Evolutionary conservation across 805 yeast species (phyloP).

Genomic region (Saccharomyces mikatae): DNA sequence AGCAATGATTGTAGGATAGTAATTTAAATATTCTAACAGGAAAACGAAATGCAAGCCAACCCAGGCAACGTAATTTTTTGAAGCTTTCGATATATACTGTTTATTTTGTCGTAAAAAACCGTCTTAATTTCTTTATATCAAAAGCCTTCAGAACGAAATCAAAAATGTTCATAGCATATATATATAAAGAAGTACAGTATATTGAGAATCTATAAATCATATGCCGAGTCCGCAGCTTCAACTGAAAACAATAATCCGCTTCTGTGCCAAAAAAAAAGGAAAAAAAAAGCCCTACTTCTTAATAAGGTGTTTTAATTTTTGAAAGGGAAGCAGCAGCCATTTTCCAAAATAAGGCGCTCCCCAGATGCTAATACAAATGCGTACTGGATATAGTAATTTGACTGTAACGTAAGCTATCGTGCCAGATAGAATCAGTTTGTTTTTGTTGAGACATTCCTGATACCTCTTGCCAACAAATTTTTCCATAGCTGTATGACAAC

Average conservation of each 20-base stretch:
- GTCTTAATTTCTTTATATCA: background rate
- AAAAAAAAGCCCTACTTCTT: background rate
- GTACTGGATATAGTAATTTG: slow-evolving; percentile 36
- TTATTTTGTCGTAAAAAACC: background rate
- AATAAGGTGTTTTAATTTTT: background rate
- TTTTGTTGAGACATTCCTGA: slow-evolving; percentile 34
- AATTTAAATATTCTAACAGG: background rate
- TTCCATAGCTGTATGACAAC: slow-evolving; percentile 52
- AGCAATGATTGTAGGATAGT: background rate
- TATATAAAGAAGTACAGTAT: background rate
- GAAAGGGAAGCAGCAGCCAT: slow-evolving; percentile 10
- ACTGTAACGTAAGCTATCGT: slow-evolving; percentile 68
- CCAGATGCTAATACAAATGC: slow-evolving; percentile 29
- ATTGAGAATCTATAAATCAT: background rate
- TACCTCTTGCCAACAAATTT: slow-evolving; percentile 36
- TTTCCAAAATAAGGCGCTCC: slow-evolving; percentile 29
- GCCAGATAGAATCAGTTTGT: slow-evolving; percentile 56
- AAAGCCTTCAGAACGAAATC: background rate
- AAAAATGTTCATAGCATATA: background rate
- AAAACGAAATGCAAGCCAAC: background rate
- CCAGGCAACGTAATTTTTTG: background rate
- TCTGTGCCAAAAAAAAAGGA: background rate
- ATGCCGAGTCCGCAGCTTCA: background rate
- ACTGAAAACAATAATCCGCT: background rate
- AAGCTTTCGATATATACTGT: background rate